phyloP scores from a whole-genome alignment of 1,139 yeast species.

The Kazachstania sp. region DNA sequence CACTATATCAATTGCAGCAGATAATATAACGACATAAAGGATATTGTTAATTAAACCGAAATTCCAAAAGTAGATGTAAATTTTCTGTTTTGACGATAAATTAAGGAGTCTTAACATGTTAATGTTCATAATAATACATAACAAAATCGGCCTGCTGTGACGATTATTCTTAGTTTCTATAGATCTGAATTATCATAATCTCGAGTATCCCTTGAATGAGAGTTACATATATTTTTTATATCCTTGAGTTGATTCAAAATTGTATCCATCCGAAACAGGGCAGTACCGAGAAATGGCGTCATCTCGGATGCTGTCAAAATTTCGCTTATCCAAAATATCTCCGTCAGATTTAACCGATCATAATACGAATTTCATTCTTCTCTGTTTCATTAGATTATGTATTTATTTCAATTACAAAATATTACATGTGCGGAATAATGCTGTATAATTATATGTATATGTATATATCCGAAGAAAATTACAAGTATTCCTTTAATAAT shows the following conservation, averaged over 20 bases:
- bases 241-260: too few species aligned
- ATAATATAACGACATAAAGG: constrained; percentile 78
- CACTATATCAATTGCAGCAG: constrained; percentile 88
- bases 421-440: background rate
- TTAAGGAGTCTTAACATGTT: background rate
- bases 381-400: background rate
- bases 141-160: too few species aligned
- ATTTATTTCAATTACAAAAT: background rate
- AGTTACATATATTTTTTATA: too few species aligned
- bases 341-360: too few species aligned
- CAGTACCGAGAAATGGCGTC: too few species aligned
- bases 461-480: background rate
- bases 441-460: background rate
- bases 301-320: too few species aligned
- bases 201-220: too few species aligned
- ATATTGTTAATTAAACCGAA: constrained; percentile 86
- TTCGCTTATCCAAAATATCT: too few species aligned
- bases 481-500: constrained; percentile 57
- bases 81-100: background rate
- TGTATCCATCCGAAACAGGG: too few species aligned
- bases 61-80: constrained; percentile 56
- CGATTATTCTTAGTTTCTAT: too few species aligned
- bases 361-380: too few species aligned
- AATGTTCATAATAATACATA: background rate
- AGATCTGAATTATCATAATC: too few species aligned